A percentile compares a stretch with the other conserved stretches of the same genome.
These are phyloP conservation scores for Pythium phragmitis DNA, from an alignment of 352 stramenopile genomes.

Conservation along the genomic window DNA sequence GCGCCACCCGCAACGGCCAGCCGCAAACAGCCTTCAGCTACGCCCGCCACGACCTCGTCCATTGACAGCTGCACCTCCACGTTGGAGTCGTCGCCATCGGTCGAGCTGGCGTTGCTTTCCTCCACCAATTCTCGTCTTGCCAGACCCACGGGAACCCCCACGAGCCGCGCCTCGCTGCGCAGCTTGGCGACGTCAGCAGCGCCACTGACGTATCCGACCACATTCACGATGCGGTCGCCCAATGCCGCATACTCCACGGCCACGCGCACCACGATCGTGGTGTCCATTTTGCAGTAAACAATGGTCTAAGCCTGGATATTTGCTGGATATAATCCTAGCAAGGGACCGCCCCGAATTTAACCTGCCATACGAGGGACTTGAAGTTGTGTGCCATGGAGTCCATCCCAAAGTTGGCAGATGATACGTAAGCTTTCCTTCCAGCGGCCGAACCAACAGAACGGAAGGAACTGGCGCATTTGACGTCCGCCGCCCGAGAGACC, in stretches of 20 bases:
- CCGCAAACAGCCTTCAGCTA: constrained; percentile 38
- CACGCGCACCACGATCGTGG: constrained; percentile 4
- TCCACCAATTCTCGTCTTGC: not conserved
- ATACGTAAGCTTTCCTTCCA: constrained; percentile 22
- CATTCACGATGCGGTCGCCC: not conserved
- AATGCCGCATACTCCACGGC: constrained; percentile 11
- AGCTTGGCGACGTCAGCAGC: not conserved
- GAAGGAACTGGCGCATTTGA: constrained; percentile 16
- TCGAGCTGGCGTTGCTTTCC: not conserved
- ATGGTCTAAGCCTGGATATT: not conserved
- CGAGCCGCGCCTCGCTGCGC: not conserved
- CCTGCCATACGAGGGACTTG: constrained; percentile 18
- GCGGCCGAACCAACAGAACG: not conserved
- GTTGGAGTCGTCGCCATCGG: not conserved
- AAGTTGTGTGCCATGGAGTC: constrained; percentile 13
- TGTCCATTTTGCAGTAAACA: not conserved
- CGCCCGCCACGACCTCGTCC: constrained; percentile 45
- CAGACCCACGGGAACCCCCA: constrained; percentile 1
- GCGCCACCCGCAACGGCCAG: constrained; percentile 21
- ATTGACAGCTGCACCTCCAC: constrained; percentile 39
- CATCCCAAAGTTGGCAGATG: constrained; percentile 9
- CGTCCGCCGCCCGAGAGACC: not conserved
- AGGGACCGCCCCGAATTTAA: constrained; percentile 9
- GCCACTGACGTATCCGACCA: constrained; percentile 5
- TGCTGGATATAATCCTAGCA: constrained; percentile 6